Evolutionary conservation across 345 rosid genomes (phyloP), one percentile per base, ranked within the genome.

Genomic region (Brassica nigra): DNA sequence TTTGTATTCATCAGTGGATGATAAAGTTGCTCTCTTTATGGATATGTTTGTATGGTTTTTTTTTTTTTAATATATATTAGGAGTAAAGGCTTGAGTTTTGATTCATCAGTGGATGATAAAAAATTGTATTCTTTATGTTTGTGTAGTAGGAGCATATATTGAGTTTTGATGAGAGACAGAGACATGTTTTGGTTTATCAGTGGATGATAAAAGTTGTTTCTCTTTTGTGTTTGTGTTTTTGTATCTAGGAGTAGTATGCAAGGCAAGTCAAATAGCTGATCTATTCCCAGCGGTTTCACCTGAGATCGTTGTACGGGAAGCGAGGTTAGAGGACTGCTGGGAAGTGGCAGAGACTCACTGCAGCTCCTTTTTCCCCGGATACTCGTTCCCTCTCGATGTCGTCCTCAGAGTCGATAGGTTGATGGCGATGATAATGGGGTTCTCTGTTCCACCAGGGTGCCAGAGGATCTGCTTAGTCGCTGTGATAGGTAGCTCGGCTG

Each of bases 341-440:
- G 97, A 95, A 85, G 97, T 95, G 71, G 97, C 94, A 3, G 99
- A 95, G 89, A 95, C 97, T 78, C 97, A 93, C 71, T 93, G 98
- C 84, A 89, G 93, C 78, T 88, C 93, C 62, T 95, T 93, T 86
- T 91, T 90, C 82, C 99, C 99, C 0, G 87, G 84, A 15, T 93
- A 89, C 73, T 86, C 98, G 1, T 95, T 95, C 81, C 98, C 98
- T 2, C 84, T 95, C 36, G 96, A 90, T 71, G 85, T 95, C 69
- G 86, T 89, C 80, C 83, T 93, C 52, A 84, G 98, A 75, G 77
- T 95, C 15, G 91, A 95, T 86, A 86, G 96, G 85, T 59, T 95
- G 65, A 82, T 88, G 82, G 94, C 86, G 5, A 89, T 93, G 96
- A 76, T 95, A 9, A 80, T 90, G 11, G 97, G 98, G 34, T 87